Percentiles rank a stretch among this genome's conserved stretches.
Evolutionary conservation across 805 yeast genomes (phyloP).

Genomic region (Wickerhamiella shivajii): DNA sequence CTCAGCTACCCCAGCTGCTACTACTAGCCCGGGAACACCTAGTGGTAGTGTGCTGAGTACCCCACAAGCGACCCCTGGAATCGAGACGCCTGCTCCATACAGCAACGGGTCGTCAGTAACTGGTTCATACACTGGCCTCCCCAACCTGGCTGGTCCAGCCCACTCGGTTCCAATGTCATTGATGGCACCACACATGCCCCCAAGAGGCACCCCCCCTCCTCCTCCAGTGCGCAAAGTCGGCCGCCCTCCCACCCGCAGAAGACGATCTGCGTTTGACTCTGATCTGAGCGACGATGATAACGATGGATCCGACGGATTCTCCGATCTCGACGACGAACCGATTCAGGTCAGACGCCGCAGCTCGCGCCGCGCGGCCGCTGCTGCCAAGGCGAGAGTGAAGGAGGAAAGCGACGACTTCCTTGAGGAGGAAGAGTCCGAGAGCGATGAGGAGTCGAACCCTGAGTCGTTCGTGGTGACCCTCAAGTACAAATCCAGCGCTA

Average conservation of each 20-base stretch:
- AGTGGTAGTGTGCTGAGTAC: too few species aligned
- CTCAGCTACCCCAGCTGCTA: neutral
- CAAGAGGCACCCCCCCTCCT: constrained; percentile 7
- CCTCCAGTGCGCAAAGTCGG: constrained; percentile 5
- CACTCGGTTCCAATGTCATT: too few species aligned
- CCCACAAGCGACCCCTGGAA: too few species aligned
- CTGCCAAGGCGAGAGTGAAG: neutral
- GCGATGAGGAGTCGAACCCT: neutral
- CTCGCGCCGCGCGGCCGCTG: constrained; percentile 6
- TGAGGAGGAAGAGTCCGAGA: constrained; percentile 3
- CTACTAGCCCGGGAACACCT: too few species aligned
- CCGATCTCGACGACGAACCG: constrained; percentile 6
- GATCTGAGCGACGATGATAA: constrained; percentile 7
- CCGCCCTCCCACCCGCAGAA: constrained; percentile 8
- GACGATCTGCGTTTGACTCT: constrained; percentile 3
- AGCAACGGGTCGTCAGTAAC: too few species aligned
- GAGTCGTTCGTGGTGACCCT: constrained; percentile 1
- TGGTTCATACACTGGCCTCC: too few species aligned
- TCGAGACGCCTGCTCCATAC: too few species aligned
- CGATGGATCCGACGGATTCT: constrained; percentile 7
- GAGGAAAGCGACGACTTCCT: constrained; percentile 1
- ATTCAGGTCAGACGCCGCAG: constrained; percentile 1
- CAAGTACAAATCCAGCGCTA: neutral
- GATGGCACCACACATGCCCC: constrained; percentile 8
- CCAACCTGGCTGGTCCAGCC: too few species aligned